Base-by-base conservation (phyloP, 805 yeast species). In the Tetrapisispora nanseiensis region DNA sequence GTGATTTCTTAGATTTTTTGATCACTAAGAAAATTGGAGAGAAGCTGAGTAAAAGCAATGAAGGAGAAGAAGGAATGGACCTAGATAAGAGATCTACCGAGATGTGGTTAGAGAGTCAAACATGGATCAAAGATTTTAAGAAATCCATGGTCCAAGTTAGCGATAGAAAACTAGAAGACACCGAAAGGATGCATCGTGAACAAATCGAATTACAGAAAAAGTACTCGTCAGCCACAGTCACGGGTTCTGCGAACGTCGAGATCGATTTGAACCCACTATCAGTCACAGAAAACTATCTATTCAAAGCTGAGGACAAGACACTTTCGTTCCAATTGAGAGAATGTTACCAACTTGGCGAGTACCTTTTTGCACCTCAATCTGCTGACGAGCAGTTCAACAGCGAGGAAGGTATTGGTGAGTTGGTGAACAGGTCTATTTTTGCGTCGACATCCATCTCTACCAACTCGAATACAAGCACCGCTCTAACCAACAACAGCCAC, bases 1-100 rank as follows among this genome's bases (percentile, higher is more conserved):
- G 97, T 9, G 90, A 87, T 59, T 89, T 82, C 59, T 60, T 84
- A 42, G 83, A 81, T 58, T 69, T 76, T 40, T 85, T 83, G 62
- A 67, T 79, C 2, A 61, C 73, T 49, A 67, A 74, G 39, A 74
- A 65, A 52, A 70, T 71, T 47, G 62, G 67, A 43, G 50, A 63
- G 4, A 26, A 28, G 20, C 11, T 39, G 7, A 31, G 26, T 19
- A 44, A 42, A 30, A 28, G 24, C 20, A 29, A 15, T 10, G 28
- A 24, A 6, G 37, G 29, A n/a, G 4, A n/a, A 15, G 36, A 39
- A 9, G 36, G 39, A 6, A 36, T 19, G 26, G 15, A 20, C n/a
- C 33, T 20, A 36, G 38, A 35, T 26, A 35, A 35, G 23, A 43
- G 30, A 15, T 49, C 57, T 19, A 42, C 46, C 21, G 45, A 48